Evolutionary conservation across 805 yeast species (phyloP).

Genomic region (Suhomyces sp.): DNA sequence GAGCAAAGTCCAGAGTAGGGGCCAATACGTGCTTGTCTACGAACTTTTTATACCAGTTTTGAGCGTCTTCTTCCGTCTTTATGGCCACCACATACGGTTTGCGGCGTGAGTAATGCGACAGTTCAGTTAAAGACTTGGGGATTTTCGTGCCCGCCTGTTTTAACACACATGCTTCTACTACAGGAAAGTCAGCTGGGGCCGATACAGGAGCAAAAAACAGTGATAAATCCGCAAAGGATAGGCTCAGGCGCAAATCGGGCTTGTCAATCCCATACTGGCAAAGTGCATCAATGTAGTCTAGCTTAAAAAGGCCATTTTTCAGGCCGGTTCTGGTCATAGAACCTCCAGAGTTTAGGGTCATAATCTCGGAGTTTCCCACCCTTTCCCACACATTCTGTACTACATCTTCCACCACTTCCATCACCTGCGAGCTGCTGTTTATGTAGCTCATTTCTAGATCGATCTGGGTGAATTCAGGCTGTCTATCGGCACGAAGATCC

Average conservation of each 20-base stretch:
- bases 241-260: constrained; percentile 76
- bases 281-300: constrained; percentile 70
- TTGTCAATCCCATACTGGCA: constrained; percentile 84
- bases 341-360: constrained; percentile 31
- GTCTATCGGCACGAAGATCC: constrained; percentile 90
- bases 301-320: constrained; percentile 26
- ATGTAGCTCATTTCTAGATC: constrained; percentile 93
- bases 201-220: constrained; percentile 31
- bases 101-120: constrained; percentile 50
- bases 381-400: constrained; percentile 55
- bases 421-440: constrained; percentile 60
- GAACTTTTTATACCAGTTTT: constrained; percentile 43
- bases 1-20: constrained; percentile 14
- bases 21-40: constrained; percentile 27
- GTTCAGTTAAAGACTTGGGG: constrained; percentile 39
- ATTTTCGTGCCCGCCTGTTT: constrained; percentile 41
- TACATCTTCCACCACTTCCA: constrained; percentile 56
- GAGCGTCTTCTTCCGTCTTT: constrained; percentile 34
- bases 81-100: constrained; percentile 58
- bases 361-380: constrained; percentile 40
- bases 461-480: constrained; percentile 97
- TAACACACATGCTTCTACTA: constrained; percentile 72
- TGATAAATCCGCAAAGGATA: constrained; percentile 51
- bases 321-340: constrained; percentile 14
- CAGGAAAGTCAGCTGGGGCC: constrained; percentile 49